Percentiles rank a stretch among this genome's conserved stretches.
These are phyloP conservation scores for Globisporangium cederbergense DNA, from an alignment of 352 stramenopile genomes.

Conservation along the genomic window DNA sequence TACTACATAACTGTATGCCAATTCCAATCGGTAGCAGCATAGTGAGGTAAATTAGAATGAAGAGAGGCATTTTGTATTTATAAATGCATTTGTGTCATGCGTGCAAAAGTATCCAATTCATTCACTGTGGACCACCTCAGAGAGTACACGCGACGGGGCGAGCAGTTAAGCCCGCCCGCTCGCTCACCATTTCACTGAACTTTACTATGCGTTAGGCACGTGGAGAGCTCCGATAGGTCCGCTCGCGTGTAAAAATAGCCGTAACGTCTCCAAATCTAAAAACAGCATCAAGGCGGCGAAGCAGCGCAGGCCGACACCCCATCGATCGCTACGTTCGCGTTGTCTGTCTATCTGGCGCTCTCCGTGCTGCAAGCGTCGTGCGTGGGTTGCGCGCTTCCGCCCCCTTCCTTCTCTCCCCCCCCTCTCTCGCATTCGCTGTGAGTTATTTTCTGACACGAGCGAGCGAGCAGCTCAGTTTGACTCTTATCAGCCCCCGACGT, in stretches of 20 bases:
- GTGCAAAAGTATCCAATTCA: neutral
- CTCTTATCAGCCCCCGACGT: conserved; percentile 3
- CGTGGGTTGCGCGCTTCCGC: neutral
- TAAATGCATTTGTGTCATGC: neutral
- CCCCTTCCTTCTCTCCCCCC: neutral
- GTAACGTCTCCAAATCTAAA: conserved; percentile 3
- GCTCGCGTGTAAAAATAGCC: conserved; percentile 3
- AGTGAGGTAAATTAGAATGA: neutral
- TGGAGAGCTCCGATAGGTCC: conserved; percentile 14
- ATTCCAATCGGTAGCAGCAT: neutral
- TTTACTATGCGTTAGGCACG: neutral
- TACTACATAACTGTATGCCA: neutral
- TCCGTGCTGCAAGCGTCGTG: neutral
- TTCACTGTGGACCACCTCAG: neutral
- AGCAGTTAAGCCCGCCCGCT: neutral
- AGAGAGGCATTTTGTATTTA: neutral
- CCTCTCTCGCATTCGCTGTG: neutral
- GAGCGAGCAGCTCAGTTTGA: conserved; percentile 2
- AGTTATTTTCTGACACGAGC: conserved; percentile 13
- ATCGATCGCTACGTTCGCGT: neutral
- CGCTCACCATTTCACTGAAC: neutral
- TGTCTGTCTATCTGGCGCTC: neutral
- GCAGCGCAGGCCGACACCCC: neutral
- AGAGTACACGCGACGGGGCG: neutral
- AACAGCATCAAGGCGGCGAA: conserved; percentile 5